These are phyloP conservation scores for Cicer cuneatum DNA, from an alignment of 306 rosid species.

Conservation along the genomic window DNA sequence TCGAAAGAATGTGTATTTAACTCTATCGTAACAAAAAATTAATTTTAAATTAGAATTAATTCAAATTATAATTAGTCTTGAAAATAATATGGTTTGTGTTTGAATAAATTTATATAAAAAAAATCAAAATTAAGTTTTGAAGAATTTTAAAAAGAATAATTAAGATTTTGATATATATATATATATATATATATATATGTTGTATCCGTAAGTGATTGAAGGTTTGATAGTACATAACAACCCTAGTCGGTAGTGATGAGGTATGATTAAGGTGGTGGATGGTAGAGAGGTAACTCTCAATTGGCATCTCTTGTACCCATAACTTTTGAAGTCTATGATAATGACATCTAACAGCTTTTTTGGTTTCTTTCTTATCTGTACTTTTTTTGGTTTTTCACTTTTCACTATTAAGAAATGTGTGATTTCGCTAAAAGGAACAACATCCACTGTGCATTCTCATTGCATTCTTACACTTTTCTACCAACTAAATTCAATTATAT, in stretches of 20 bases:
- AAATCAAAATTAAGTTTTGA: too few species aligned
- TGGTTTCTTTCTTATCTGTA: conserved; percentile 39
- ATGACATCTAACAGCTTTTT: conserved; percentile 72
- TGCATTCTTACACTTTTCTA: conserved; percentile 36
- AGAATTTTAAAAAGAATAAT: too few species aligned
- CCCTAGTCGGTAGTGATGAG: conserved; percentile 40
- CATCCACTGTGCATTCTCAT: conserved; percentile 40
- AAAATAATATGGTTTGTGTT: too few species aligned
- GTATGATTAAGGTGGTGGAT: conserved; percentile 62
- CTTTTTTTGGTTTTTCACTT: conserved; percentile 46
- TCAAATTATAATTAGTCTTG: too few species aligned
- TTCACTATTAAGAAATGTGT: conserved; percentile 52
- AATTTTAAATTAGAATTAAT: too few species aligned
- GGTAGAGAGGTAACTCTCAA: conserved; percentile 54
- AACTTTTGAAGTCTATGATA: conserved; percentile 65
- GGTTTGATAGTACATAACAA: too few species aligned
- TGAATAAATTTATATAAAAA: too few species aligned
- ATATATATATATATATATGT: too few species aligned
- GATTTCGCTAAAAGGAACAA: conserved; percentile 49
- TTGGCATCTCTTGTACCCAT: conserved; percentile 56
- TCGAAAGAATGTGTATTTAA: too few species aligned
- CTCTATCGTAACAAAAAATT: too few species aligned
- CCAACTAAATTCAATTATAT: conserved; percentile 32
- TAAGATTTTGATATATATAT: too few species aligned
- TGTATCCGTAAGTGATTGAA: too few species aligned